These are phyloP conservation scores for Colletotrichum abscissum DNA, from an alignment of 2,329 filamentous ascomycete genomes.

Conservation along the genomic window DNA sequence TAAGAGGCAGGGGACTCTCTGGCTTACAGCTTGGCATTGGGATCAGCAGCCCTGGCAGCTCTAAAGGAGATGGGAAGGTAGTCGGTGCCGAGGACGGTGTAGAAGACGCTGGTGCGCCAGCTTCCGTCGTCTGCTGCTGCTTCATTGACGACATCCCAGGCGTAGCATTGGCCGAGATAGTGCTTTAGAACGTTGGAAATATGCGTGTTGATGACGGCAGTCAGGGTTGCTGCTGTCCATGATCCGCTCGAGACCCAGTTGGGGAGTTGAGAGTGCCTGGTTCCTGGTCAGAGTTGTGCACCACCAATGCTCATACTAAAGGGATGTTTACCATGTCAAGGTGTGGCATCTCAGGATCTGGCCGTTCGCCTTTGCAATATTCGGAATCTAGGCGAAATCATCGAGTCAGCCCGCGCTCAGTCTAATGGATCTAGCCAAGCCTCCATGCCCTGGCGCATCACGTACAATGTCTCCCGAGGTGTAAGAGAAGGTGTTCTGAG, in stretches of 20 bases:
- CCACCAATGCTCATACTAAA: slow-evolving; percentile 27
- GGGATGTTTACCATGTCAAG: slow-evolving; percentile 56
- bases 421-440: too few species aligned
- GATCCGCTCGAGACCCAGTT: slow-evolving; percentile 38
- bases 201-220: slow-evolving; percentile 60
- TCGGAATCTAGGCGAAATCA: slow-evolving; percentile 46
- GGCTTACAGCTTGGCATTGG: slow-evolving; percentile 58
- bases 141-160: slow-evolving; percentile 66
- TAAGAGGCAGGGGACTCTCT: slow-evolving; percentile 36
- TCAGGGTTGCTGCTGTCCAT: slow-evolving; percentile 31
- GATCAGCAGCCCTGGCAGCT: slow-evolving; percentile 57
- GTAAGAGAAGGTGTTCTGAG: slow-evolving; percentile 12
- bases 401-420: not conserved
- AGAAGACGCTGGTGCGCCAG: slow-evolving; percentile 57
- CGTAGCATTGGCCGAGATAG: slow-evolving; percentile 58
- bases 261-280: slow-evolving; percentile 38
- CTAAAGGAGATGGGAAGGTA: slow-evolving; percentile 64
- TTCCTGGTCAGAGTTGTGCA: not conserved
- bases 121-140: slow-evolving; percentile 57
- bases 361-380: slow-evolving; percentile 58
- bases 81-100: slow-evolving; percentile 57
- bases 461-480: slow-evolving; percentile 31
- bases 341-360: slow-evolving; percentile 73
- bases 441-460: not conserved
- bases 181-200: slow-evolving; percentile 58